A percentile compares a stretch with the other conserved stretches of the same genome.
phyloP scores from a whole-genome alignment of 345 rosid species.

The Passiflora organensis region DNA sequence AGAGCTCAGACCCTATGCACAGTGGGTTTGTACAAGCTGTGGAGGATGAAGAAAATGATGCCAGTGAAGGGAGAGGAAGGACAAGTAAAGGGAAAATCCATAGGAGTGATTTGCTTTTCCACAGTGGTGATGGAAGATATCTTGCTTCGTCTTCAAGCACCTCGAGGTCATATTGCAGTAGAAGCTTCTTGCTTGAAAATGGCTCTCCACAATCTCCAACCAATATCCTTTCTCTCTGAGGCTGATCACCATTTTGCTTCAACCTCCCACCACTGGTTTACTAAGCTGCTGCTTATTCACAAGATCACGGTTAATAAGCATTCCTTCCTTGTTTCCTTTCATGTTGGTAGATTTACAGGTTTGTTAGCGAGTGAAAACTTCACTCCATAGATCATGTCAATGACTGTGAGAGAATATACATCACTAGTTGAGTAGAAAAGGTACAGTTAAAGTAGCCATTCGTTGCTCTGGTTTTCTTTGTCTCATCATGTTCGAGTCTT shows the following conservation, averaged over 20 bases:
- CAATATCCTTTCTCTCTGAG: slow-evolving; percentile 42
- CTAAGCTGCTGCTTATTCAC: not conserved
- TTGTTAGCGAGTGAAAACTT: slow-evolving; percentile 1
- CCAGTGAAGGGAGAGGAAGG: slow-evolving; percentile 57
- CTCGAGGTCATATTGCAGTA: slow-evolving; percentile 80
- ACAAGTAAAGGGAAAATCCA: slow-evolving; percentile 47
- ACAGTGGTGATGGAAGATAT: slow-evolving; percentile 60
- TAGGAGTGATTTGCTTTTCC: slow-evolving; percentile 41
- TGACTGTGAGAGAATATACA: not conserved
- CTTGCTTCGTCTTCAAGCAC: slow-evolving; percentile 91
- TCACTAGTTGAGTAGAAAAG: not conserved
- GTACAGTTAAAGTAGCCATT: slow-evolving; percentile 6
- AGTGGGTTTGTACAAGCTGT: slow-evolving; percentile 57
- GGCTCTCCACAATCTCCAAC: slow-evolving; percentile 81
- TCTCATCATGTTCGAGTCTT: no score
- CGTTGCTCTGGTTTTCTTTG: slow-evolving; percentile 1
- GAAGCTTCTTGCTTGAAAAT: slow-evolving; percentile 75
- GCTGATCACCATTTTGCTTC: slow-evolving; percentile 3
- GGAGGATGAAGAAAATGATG: slow-evolving; percentile 59
- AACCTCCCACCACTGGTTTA: not conserved
- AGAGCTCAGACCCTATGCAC: slow-evolving; percentile 77
- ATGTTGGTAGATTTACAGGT: not conserved
- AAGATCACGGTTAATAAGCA: not conserved
- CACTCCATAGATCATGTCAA: slow-evolving; percentile 1
- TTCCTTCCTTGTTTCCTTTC: not conserved